Percentiles rank a stretch among this genome's conserved stretches.
Evolutionary conservation across 345 rosid species (phyloP).

Genomic region (Rhodomyrtus tomentosa): DNA sequence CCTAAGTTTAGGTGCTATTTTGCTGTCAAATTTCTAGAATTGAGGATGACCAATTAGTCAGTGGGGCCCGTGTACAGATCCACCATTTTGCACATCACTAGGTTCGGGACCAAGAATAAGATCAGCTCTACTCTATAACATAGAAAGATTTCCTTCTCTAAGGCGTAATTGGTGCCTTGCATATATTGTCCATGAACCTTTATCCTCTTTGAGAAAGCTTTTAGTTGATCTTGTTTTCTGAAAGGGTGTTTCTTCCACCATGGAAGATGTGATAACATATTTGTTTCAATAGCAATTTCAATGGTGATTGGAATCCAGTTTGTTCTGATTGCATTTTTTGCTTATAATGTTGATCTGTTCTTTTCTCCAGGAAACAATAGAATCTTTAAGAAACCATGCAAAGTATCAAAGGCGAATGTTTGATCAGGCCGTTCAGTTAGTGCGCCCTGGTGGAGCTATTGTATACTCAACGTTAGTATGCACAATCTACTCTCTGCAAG

Average conservation of each 20-base stretch:
- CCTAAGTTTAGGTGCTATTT: background rate
- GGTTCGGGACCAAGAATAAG: background rate
- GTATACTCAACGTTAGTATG: slow-evolving; percentile 90
- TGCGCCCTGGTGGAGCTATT: slow-evolving; percentile 84
- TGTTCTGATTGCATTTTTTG: background rate
- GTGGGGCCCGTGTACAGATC: background rate
- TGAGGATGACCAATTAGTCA: background rate
- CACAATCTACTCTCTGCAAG: background rate
- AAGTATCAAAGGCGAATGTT: slow-evolving; percentile 85
- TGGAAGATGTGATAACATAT: background rate
- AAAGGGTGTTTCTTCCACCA: background rate
- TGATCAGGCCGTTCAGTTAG: slow-evolving; percentile 96
- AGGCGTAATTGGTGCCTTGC: background rate
- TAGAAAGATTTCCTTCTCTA: background rate
- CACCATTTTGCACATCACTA: background rate
- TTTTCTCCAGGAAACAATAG: slow-evolving; percentile 55
- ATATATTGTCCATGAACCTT: background rate
- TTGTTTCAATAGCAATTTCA: background rate
- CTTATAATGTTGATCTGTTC: background rate
- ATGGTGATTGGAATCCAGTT: background rate
- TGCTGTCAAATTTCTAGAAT: background rate
- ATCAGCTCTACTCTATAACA: background rate
- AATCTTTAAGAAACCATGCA: slow-evolving; percentile 75
- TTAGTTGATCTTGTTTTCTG: background rate
- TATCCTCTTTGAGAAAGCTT: background rate